These are phyloP conservation scores for Fulvia fulva DNA, from an alignment of 2,329 filamentous ascomycete species.

Conservation along the genomic window DNA sequence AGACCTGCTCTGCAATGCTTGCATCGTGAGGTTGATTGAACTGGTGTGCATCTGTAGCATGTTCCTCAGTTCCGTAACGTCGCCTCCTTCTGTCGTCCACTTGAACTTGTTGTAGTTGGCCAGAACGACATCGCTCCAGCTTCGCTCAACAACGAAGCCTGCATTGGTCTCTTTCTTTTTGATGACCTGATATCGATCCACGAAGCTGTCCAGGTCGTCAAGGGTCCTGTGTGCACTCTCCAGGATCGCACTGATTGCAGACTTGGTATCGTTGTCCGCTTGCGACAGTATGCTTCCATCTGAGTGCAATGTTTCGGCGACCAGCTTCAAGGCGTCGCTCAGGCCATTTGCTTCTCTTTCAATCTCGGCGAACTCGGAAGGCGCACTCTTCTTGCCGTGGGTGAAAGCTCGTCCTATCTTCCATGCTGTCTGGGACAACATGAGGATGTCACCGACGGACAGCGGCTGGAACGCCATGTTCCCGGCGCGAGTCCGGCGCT, in stretches of 20 bases:
- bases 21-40: slow-evolving; percentile 38
- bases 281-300: slow-evolving; percentile 34
- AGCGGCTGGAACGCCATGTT: slow-evolving; percentile 26
- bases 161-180: slow-evolving; percentile 39
- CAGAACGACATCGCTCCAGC: slow-evolving; percentile 43
- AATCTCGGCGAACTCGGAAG: slow-evolving; percentile 41
- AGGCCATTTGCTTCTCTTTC: slow-evolving; percentile 41
- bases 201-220: slow-evolving; percentile 42
- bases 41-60: slow-evolving; percentile 43
- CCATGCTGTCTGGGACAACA: slow-evolving; percentile 46
- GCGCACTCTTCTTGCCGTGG: slow-evolving; percentile 38
- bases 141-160: slow-evolving; percentile 41
- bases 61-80: slow-evolving; percentile 37
- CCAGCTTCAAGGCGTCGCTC: slow-evolving; percentile 40
- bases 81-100: slow-evolving; percentile 45
- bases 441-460: slow-evolving; percentile 42
- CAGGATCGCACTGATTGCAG: slow-evolving; percentile 39
- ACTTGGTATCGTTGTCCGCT: slow-evolving; percentile 35
- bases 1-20: slow-evolving; percentile 43
- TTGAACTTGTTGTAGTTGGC: slow-evolving; percentile 41
- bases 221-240: slow-evolving; percentile 39
- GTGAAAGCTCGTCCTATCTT: slow-evolving; percentile 44
- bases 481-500: background rate
- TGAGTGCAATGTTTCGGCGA: slow-evolving; percentile 44
- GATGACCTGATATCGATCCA: slow-evolving; percentile 45